These are phyloP conservation scores for Blakeslea trispora DNA, from an alignment of 371 early-diverging fungal genomes.

Conservation along the genomic window DNA sequence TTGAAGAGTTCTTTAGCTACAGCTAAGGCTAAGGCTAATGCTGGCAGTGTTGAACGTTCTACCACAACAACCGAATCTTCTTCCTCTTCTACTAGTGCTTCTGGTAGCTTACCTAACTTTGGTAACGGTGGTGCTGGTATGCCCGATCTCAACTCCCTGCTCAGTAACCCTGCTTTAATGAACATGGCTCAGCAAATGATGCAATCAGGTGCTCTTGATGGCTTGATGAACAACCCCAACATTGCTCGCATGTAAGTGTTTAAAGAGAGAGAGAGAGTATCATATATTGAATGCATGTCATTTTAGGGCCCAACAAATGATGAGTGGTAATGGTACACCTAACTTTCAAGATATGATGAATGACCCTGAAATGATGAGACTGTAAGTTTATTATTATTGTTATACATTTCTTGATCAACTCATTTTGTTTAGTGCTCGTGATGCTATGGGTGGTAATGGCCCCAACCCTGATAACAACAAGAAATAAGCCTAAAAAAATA, in stretches of 20 bases:
- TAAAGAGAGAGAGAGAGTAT: background rate
- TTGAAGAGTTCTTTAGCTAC: constrained; percentile 66
- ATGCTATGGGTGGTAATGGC: constrained; percentile 61
- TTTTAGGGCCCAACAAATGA: constrained; percentile 75
- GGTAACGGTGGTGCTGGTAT: constrained; percentile 63
- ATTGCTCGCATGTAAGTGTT: constrained; percentile 72
- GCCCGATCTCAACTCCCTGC: constrained; percentile 63
- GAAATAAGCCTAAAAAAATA: background rate
- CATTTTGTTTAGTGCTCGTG: constrained; percentile 61
- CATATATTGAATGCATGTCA: background rate
- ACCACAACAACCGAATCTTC: constrained; percentile 14
- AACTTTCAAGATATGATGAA: constrained; percentile 74
- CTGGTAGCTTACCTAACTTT: constrained; percentile 29
- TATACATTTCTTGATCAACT: no score
- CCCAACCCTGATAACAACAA: constrained; percentile 16
- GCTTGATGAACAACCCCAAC: constrained; percentile 89
- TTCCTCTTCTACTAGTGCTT: constrained; percentile 31
- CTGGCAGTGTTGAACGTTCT: constrained; percentile 33
- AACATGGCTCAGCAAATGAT: constrained; percentile 94
- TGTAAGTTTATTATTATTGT: constrained; percentile 65
- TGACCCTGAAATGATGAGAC: constrained; percentile 75
- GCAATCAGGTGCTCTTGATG: constrained; percentile 84
- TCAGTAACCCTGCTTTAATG: constrained; percentile 93
- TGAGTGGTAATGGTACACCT: constrained; percentile 62
- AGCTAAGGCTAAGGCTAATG: constrained; percentile 51